Evolutionary conservation across 2,329 filamentous ascomycete species (phyloP).

Genomic region (Zymoseptoria pseudotritici): DNA sequence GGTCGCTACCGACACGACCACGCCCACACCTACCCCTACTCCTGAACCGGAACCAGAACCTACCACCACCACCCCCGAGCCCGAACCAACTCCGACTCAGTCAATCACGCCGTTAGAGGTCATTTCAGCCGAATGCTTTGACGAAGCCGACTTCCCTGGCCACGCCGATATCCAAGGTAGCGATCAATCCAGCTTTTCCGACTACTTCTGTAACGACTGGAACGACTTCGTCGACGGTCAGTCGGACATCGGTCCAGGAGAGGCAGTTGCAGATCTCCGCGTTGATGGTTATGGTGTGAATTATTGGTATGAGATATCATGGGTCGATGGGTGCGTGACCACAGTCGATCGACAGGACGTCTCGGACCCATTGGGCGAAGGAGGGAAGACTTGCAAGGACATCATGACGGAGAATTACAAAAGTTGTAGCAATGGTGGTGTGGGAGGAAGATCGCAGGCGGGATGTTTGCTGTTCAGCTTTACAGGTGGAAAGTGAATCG

Average conservation of each 20-base stretch:
- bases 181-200: not conserved
- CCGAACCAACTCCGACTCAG: not conserved
- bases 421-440: constrained; percentile 1
- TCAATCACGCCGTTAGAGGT: not conserved
- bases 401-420: not conserved
- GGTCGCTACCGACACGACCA: not conserved
- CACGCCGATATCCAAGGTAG: constrained; percentile 1
- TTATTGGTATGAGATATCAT: not conserved
- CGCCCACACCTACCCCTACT: not conserved
- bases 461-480: constrained; percentile 4
- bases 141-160: constrained; percentile 4
- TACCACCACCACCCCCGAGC: not conserved
- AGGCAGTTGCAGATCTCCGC: not conserved
- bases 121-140: not conserved
- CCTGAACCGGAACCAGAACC: not conserved
- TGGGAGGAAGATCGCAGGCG: constrained; percentile 1
- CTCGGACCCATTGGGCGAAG: not conserved
- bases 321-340: not conserved
- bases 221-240: not conserved
- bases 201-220: constrained; percentile 1
- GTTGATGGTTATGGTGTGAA: not conserved
- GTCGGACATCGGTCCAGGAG: not conserved
- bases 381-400: not conserved
- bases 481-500: not conserved
- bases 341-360: not conserved